Percentiles rank a stretch among this genome's conserved stretches.
Evolutionary conservation across 2,329 filamentous ascomycete species (phyloP).

Genomic region (Calonectria pseudoreteaudii): DNA sequence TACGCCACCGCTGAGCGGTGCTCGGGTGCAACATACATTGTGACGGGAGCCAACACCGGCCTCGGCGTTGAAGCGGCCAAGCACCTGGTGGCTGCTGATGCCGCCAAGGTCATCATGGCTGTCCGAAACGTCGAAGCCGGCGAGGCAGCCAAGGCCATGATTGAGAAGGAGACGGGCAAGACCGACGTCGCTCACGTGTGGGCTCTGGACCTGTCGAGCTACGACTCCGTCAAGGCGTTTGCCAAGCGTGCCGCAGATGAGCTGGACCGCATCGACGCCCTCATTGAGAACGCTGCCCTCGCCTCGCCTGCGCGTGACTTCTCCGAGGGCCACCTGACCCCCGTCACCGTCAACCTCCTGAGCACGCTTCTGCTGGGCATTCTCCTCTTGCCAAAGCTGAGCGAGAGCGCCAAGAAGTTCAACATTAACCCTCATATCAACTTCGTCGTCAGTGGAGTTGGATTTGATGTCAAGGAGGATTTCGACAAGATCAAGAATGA

Average conservation of each 20-base stretch:
- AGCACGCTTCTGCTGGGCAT: conserved; percentile 58
- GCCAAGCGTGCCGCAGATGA: conserved; percentile 35
- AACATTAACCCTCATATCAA: conserved; percentile 50
- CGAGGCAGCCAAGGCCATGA: conserved; percentile 16
- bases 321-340: conserved; percentile 56
- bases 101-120: conserved; percentile 53
- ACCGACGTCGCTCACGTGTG: conserved; percentile 23
- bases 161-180: conserved; percentile 25
- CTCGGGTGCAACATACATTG: conserved; percentile 45
- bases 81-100: conserved; percentile 51
- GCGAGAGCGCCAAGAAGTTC: conserved; percentile 47
- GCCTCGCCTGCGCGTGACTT: conserved; percentile 25
- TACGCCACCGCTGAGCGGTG: conserved; percentile 12
- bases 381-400: conserved; percentile 56
- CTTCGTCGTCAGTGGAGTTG: conserved; percentile 43
- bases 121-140: conserved; percentile 22
- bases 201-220: conserved; percentile 25
- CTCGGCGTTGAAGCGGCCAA: conserved; percentile 54
- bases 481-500: conserved; percentile 21
- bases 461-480: conserved; percentile 13
- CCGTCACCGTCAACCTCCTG: conserved; percentile 61
- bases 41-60: conserved; percentile 55
- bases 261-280: conserved; percentile 55
- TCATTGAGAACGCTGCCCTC: conserved; percentile 55
- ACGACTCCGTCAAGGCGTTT: conserved; percentile 48